Base-by-base conservation (phyloP, 2,329 filamentous ascomycete genomes). In the Cladosporium sp. region DNA sequence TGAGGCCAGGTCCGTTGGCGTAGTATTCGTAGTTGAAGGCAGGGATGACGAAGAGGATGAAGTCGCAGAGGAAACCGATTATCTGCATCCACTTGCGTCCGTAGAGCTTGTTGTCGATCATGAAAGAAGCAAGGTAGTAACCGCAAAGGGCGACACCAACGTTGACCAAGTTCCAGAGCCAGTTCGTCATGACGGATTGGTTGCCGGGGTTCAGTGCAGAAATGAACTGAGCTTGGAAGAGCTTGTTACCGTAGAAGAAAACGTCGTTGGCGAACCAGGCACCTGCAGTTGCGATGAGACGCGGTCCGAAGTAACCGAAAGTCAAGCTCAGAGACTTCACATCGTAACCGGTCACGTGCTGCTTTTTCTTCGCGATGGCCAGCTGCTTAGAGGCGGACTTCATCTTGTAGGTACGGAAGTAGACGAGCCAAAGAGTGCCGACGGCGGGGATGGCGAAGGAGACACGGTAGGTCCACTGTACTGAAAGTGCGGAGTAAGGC, bases 161-260 rank as follows among this genome's bases (percentile, higher is more conserved):
- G 73, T 97, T 97, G 77, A 90, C 79, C 67, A 97, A 71, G 73
- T 93, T 96, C 85, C 90, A 97, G 41, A 89, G 77, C 92, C 92
- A 97, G 54, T 80, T 85, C 19, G 47, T 51, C 82, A 96, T 87
- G 67, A 96, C 81, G 7, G 87, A 89, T 30, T 76, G 72, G 56
- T 82, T 80, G 58, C 79, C 48, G 47, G 83, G 78, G 49, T 84
- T 87, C 59, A 96, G 85, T 65, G 93, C 86, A 27, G 75, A 76
- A 72, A 96, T 96, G 73, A 96, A 96, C 67, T 92, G 82, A 56
- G 80, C 82, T 73, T 96, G 91, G 80, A 96, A 96, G 48, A 96
- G 85, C 80, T 96, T 96, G 85, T 96, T 96, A 61, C 92, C 92
- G 75, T 97, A 97, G 78, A 97, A 97, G 80, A 97, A 96, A 59